Evolutionary conservation across 2,329 filamentous ascomycete genomes (phyloP), one percentile per base, ranked within the genome.

Genomic region (Colletotrichum salicis): DNA sequence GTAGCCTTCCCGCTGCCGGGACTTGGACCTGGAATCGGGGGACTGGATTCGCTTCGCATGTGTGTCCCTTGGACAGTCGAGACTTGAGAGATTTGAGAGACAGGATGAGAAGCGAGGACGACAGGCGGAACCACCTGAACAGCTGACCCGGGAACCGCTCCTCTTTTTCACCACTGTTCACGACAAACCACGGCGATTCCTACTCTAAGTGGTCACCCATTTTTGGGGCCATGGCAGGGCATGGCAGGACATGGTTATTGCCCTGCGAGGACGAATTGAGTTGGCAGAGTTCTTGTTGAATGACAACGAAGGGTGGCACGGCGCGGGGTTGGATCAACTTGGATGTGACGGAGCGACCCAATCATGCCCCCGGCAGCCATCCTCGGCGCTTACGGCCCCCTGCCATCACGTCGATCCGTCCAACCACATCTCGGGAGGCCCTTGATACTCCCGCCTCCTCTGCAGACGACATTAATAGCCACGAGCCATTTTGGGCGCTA

Each of bases 381-480:
- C 22, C 69, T 76, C 78, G 79, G 82, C 82, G 82, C 80, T 84
- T 86, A 84, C 78, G 76, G 72, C 74, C 76, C 76, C 78, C 73
- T 76, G 77, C 73, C 74, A 75, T 78, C 79, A 80, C 77, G 67
- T 64, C 68, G 72, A 51, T 71, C 71, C 73, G 73, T 77, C 85
- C 85, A 87, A 87, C 83, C 83, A 85, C 76, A 76, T 64, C 56
- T 59, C 76, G 56, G 69, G 67, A 72, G 71, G 66, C 69, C 73
- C 72, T 62, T 67, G 69, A 54, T 75, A 61, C 76, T 76, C 75
- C 76, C 74, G 74, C 70, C 71, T 71, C 73, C 68, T 74, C 77
- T 76, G 76, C 75, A 75, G 60, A 75, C 69, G 66, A 74, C 74
- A 73, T 56, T 52, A 74, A 75, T 75, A 68, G 71, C 78, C 77